Base-by-base conservation (phyloP, 2,329 filamentous ascomycete species). In the Didymella pinodella region DNA sequence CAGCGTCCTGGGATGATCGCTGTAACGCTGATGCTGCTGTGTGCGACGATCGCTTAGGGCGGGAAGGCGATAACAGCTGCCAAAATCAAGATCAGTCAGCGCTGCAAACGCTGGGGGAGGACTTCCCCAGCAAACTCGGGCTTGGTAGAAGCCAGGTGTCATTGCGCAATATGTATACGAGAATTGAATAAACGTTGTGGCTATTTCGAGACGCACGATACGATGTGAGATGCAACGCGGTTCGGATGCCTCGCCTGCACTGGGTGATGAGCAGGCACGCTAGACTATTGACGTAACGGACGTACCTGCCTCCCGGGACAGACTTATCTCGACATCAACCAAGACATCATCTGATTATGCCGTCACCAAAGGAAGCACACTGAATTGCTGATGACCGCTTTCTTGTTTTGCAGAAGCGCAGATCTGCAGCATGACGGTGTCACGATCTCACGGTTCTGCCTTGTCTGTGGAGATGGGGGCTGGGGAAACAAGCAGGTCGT, bases 271-370 rank as follows among this genome's bases (percentile, higher is more conserved):
- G 46, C 28, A 48, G 48, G 29, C 46, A 28, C 45, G 47, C 56
- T 50, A 54, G 34, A 38, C 20, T 45, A 41, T 54, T 55, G 59
- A 50, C 44, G 49, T 62, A 49, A 54, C 46, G 51, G 57, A 65
- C 54, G 57, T 64, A 62, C 65, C 66, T 62, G 48, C 52, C 50
- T 50, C 48, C 55, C 61, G 66, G 66, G 62, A 64, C 50, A 22
- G 34, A 55, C 48, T 46, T 64, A 65, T 64, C 48, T 61, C 57
- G 54, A 62, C 62, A 54, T 58, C 56, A 62, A 61, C 31, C 52
- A 41, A 48, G 47, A 52, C 48, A 55, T 60, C 43, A 52, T 55
- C 55, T 55, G 44, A 50, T 52, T 51, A 26, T 48, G 53, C 57
- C 54, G 67, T 66, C 58, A 62, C 64, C 52, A 59, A 54, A 60